These are phyloP conservation scores for Suhomyces choctaworum DNA, from an alignment of 1,139 yeast genomes.

Conservation along the genomic window DNA sequence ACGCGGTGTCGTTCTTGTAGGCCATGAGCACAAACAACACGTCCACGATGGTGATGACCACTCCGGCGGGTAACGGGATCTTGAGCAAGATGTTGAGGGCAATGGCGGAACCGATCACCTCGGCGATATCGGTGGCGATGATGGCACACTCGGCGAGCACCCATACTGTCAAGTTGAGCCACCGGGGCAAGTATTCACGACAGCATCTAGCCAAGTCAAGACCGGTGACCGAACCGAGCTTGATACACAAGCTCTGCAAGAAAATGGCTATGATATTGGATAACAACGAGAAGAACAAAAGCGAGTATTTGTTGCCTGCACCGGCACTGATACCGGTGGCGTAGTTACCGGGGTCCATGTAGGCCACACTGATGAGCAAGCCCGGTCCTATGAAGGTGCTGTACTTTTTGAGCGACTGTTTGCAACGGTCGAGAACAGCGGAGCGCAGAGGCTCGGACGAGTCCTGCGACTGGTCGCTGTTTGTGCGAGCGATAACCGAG, in stretches of 20 bases:
- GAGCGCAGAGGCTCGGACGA: too few relatives aligned
- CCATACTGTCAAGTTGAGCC: slow-evolving; percentile 60
- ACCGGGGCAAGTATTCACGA: slow-evolving; percentile 58
- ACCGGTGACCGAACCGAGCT: slow-evolving; percentile 81
- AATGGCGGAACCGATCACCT: slow-evolving; percentile 85
- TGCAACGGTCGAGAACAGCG: too few relatives aligned
- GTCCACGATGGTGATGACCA: slow-evolving; percentile 67
- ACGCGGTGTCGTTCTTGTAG: slow-evolving; percentile 66
- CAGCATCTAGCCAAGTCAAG: slow-evolving; percentile 72
- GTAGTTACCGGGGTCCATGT: slow-evolving; percentile 86
- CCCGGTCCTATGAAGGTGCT: slow-evolving; percentile 75
- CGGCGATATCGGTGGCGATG: slow-evolving; percentile 83
- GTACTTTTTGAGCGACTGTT: slow-evolving; percentile 38
- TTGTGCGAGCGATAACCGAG: too few relatives aligned
- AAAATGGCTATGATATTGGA: slow-evolving; percentile 75
- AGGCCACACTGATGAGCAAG: slow-evolving; percentile 72
- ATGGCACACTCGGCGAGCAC: slow-evolving; percentile 77
- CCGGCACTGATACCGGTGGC: slow-evolving; percentile 81
- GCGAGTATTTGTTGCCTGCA: slow-evolving; percentile 61
- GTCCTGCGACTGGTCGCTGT: too few relatives aligned
- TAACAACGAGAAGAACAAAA: slow-evolving; percentile 63
- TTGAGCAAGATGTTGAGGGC: slow-evolving; percentile 69
- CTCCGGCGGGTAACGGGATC: slow-evolving; percentile 79
- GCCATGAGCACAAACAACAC: slow-evolving; percentile 74
- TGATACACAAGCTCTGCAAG: slow-evolving; percentile 69